Conservation (phyloP, 2,329 filamentous ascomycete genomes). For the Emmonsiellopsis sp. region DNA sequence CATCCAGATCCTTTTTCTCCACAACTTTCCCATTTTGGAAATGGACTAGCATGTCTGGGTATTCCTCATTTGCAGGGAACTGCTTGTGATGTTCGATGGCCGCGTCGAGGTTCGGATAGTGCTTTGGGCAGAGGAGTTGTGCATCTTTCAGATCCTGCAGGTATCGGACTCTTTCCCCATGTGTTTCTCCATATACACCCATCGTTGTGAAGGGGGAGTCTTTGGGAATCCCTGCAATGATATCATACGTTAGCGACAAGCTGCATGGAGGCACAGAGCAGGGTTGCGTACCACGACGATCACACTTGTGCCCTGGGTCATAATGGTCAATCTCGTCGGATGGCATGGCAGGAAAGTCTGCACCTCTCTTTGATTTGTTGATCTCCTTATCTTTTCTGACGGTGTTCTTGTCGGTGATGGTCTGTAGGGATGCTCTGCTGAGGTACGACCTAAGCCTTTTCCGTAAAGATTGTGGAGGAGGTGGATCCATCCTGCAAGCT, state of each 20-base stretch:
- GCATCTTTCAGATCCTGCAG: background rate
- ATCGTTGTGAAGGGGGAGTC: background rate
- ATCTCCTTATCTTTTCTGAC: no score
- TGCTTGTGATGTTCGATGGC: background rate
- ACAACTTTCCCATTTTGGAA: no score
- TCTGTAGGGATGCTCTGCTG: no score
- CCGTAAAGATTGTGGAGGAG: no score
- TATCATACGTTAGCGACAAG: background rate
- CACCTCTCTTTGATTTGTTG: no score
- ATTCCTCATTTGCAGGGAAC: background rate
- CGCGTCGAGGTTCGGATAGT: background rate
- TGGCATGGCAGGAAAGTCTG: no score
- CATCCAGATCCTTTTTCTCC: no score
- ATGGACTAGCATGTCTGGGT: no score
- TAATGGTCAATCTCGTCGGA: background rate
- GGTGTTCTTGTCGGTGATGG: no score
- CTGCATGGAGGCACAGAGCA: background rate
- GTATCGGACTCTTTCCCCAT: background rate
- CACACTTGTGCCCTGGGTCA: background rate
- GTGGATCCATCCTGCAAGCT: no score
- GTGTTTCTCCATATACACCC: background rate
- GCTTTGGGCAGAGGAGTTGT: background rate
- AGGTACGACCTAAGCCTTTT: no score
- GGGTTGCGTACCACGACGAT: background rate
- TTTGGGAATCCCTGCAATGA: background rate